These are phyloP conservation scores for Geranium incanum DNA, from an alignment of 441 rosid genomes.

Conservation along the genomic window DNA sequence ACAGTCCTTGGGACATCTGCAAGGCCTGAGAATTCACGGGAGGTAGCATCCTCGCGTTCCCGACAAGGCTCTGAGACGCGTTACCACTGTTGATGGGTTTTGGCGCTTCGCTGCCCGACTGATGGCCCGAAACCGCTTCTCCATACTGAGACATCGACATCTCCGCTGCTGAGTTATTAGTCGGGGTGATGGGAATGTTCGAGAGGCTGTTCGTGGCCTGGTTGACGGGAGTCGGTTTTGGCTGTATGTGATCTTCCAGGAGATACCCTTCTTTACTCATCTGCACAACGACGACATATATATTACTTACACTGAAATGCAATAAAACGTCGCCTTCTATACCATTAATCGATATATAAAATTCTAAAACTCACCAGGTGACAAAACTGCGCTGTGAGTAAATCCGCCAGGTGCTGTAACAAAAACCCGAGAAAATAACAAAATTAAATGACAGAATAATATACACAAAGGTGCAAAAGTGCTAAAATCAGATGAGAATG, in stretches of 20 bases:
- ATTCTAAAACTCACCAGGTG: conserved; percentile 55
- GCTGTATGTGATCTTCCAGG: conserved; percentile 48
- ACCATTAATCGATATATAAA: neutral
- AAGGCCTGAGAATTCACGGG: conserved; percentile 64
- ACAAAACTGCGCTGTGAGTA: conserved; percentile 66
- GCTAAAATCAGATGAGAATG: too few species aligned
- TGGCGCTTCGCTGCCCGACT: conserved; percentile 40
- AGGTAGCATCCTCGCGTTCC: conserved; percentile 62
- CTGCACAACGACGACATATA: conserved; percentile 40
- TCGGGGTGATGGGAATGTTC: conserved; percentile 39
- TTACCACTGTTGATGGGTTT: conserved; percentile 48
- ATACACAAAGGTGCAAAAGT: too few species aligned
- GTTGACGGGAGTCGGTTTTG: conserved; percentile 44
- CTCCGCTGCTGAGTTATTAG: conserved; percentile 48
- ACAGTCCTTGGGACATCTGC: conserved; percentile 74
- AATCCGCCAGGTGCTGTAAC: conserved; percentile 74
- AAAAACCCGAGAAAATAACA: conserved; percentile 26
- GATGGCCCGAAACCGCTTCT: conserved; percentile 52
- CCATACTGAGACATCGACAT: conserved; percentile 55
- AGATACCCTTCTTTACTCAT: conserved; percentile 61
- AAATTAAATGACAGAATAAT: conserved; percentile 22
- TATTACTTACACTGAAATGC: conserved; percentile 19
- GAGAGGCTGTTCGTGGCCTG: conserved; percentile 45
- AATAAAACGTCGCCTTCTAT: conserved; percentile 11
- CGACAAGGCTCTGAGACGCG: conserved; percentile 42